Evolutionary conservation across 805 yeast genomes (phyloP).

Genomic region (Sungouiozyma ichnusensis): DNA sequence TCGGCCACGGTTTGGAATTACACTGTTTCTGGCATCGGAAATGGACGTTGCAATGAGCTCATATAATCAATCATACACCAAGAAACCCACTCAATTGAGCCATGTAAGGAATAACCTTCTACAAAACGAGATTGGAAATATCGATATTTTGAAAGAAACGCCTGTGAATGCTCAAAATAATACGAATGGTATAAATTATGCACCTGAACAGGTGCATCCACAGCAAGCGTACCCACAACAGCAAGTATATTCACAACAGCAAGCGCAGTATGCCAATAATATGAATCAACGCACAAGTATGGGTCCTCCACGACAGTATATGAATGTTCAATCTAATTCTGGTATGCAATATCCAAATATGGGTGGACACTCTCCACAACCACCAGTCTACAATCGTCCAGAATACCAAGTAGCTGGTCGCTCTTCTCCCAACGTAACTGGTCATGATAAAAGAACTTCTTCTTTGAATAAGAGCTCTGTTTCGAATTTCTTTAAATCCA

Average conservation of each 20-base stretch:
- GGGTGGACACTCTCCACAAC: constrained; percentile 1
- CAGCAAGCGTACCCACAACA: constrained; percentile 5
- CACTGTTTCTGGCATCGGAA: too few species aligned
- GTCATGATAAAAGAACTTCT: constrained; percentile 9
- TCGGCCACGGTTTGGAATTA: too few species aligned
- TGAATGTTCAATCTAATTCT: constrained; percentile 6
- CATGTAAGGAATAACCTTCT: constrained; percentile 30
- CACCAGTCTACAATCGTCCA: constrained; percentile 2
- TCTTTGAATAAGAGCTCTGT: constrained; percentile 17
- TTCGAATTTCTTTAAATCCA: constrained; percentile 18
- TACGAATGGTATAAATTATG: background rate
- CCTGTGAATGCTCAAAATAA: constrained; percentile 21
- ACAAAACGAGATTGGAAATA: constrained; percentile 32
- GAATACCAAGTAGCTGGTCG: constrained; percentile 5
- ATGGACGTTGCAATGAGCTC: background rate
- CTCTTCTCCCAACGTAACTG: background rate
- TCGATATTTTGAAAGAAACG: constrained; percentile 36
- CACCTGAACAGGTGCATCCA: constrained; percentile 4
- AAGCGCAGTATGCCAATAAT: constrained; percentile 1
- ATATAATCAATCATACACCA: background rate
- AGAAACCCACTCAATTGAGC: background rate
- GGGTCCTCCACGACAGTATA: constrained; percentile 2
- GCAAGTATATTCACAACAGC: constrained; percentile 4
- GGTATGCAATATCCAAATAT: constrained; percentile 3
- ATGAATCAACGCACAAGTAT: background rate